Percentiles rank a stretch among this genome's conserved stretches.
Conservation (phyloP, 192 early-diverging fungal species). For the Jimgerdemannia lactiflua region DNA sequence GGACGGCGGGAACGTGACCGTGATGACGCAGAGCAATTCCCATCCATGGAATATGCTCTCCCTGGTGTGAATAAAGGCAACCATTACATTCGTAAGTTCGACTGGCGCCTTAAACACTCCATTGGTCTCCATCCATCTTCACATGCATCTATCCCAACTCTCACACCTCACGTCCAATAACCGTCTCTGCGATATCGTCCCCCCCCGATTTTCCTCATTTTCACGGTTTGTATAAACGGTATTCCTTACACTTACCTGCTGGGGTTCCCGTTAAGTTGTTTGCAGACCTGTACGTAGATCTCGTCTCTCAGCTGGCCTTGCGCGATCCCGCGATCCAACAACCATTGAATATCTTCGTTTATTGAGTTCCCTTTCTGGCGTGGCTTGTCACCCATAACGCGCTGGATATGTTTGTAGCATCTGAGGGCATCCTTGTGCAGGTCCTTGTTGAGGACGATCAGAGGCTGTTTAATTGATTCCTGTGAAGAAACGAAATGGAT, state of each 20-base stretch:
- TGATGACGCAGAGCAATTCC: slow-evolving; percentile 78
- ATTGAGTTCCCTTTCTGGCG: slow-evolving; percentile 31
- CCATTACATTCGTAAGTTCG: slow-evolving; percentile 1
- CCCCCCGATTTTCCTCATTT: neutral
- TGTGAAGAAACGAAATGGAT: slow-evolving; percentile 13
- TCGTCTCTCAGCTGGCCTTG: slow-evolving; percentile 84
- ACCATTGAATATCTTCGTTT: slow-evolving; percentile 65
- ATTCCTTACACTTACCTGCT: slow-evolving; percentile 34
- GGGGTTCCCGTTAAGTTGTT: slow-evolving; percentile 82
- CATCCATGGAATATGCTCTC: slow-evolving; percentile 81
- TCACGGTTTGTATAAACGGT: neutral
- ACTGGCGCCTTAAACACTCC: no score
- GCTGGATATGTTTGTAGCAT: slow-evolving; percentile 83
- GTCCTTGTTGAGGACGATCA: slow-evolving; percentile 82
- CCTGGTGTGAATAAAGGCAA: slow-evolving; percentile 15
- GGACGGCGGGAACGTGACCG: slow-evolving; percentile 88
- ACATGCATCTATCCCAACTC: neutral
- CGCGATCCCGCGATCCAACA: slow-evolving; percentile 78
- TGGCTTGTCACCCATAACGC: slow-evolving; percentile 74
- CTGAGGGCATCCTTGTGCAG: slow-evolving; percentile 82
- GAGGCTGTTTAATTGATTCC: slow-evolving; percentile 71
- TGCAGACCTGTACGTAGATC: slow-evolving; percentile 92
- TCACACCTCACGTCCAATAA: no score
- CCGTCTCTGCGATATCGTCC: no score
- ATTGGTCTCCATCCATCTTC: neutral